Evolutionary conservation across 257 asterid species (phyloP).

Genomic region (Plantago elongata): DNA sequence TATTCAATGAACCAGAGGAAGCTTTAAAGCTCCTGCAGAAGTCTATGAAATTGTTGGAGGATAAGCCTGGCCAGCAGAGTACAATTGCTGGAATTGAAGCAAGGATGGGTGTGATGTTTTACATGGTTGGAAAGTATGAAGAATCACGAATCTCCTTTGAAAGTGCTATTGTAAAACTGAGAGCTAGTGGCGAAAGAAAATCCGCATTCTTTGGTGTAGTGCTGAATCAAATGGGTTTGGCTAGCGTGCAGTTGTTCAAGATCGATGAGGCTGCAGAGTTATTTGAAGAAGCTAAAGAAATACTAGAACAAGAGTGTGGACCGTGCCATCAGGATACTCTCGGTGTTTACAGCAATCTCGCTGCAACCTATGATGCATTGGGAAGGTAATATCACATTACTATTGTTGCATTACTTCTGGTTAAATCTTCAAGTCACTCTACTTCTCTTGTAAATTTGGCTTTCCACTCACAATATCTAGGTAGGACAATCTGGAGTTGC

Average conservation of each 20-base stretch:
- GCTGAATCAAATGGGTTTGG: constrained; percentile 97
- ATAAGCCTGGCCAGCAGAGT: constrained; percentile 95
- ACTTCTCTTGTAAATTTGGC: background rate
- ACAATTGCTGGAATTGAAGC: constrained; percentile 97
- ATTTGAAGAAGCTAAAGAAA: constrained; percentile 94
- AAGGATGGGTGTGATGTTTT: constrained; percentile 90
- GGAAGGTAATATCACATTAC: constrained; percentile 68
- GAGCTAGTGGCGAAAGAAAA: constrained; percentile 91
- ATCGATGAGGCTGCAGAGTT: constrained; percentile 96
- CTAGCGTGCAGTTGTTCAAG: constrained; percentile 87
- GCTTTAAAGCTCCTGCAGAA: constrained; percentile 82
- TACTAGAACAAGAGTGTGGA: constrained; percentile 86
- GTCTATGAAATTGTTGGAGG: constrained; percentile 85
- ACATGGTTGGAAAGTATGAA: constrained; percentile 82
- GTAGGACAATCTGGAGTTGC: no score
- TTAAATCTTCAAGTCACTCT: constrained; percentile 1
- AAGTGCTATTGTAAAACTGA: constrained; percentile 72
- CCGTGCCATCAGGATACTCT: constrained; percentile 96
- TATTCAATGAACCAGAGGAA: constrained; percentile 92
- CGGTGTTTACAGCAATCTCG: constrained; percentile 94
- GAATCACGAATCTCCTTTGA: constrained; percentile 78
- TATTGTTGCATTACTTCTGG: background rate
- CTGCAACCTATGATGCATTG: constrained; percentile 97
- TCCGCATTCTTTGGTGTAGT: constrained; percentile 95
- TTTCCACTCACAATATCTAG: no score